Conservation (phyloP, 257 asterid genomes). For the Fraxinus pennsylvanica region DNA sequence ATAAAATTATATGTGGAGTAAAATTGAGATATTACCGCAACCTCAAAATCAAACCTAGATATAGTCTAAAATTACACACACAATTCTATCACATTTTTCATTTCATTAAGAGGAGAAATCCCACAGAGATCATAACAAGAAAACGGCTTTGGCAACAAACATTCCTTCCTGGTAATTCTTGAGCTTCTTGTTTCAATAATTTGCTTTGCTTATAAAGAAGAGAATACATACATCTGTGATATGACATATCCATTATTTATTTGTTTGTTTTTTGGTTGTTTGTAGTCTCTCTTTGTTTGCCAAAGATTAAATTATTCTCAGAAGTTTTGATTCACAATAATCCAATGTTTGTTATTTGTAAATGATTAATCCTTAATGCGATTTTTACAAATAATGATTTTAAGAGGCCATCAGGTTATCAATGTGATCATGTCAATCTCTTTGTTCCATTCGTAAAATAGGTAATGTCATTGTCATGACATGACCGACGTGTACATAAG, state of each 20-base stretch:
- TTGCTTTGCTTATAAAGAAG: background rate
- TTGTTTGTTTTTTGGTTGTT: background rate
- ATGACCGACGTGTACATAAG: background rate
- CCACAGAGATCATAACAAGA: slow-evolving; percentile 5
- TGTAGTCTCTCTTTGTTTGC: background rate
- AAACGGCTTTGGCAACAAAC: background rate
- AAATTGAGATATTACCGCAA: slow-evolving; percentile 28
- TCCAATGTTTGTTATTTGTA: background rate
- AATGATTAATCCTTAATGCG: background rate
- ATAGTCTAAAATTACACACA: slow-evolving; percentile 1
- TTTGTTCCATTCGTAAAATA: background rate
- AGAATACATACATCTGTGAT: background rate
- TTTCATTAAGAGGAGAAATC: slow-evolving; percentile 17
- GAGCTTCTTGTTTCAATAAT: background rate
- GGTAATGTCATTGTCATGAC: background rate
- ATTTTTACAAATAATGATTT: background rate
- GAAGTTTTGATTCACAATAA: background rate
- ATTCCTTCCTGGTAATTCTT: slow-evolving; percentile 25
- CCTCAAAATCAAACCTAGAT: slow-evolving; percentile 33
- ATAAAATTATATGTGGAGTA: slow-evolving; percentile 29
- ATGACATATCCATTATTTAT: background rate
- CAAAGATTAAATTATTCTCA: background rate
- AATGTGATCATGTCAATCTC: background rate
- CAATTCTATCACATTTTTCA: background rate
- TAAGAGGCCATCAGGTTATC: background rate